Base-by-base conservation (phyloP, 768 basidiomycete genomes). In the Boletus reticuloceps region DNA sequence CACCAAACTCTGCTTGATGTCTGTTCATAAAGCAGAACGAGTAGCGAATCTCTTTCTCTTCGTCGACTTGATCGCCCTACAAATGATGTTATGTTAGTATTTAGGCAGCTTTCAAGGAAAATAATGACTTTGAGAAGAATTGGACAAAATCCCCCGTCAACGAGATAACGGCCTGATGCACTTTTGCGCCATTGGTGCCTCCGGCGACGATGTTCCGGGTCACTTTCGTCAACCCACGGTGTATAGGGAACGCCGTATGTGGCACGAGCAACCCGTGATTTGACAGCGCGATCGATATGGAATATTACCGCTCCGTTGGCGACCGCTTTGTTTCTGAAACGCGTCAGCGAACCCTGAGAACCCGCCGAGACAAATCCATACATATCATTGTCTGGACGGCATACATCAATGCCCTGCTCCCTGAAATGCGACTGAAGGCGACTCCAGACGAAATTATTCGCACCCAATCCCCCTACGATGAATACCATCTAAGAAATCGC, bases 341-440 rank as follows among this genome's bases (percentile, higher is more conserved):
- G 13, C 1, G 9, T 57, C 1, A 58, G 39, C 10, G n/a, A 8
- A 42, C 39, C 2, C 13, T 17, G n/a, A 0, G 11, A 17, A 5
- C 12, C 32, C 1, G 16, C 8, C 8, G 1, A 31, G 34, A 2
- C 3, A 48, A 13, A 13, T 4, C 27, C 56, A 14, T 25, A 58
- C 61, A 55, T 42, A 29, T 62, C 42, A 19, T 58, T 47, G 20
- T 51, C 56, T 0, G 55, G 52, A 20, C 60, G 53, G 34, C 31
- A 58, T 13, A 58, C 8, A 1, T 50, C 17, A 6, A 62, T 48
- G 10, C 50, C 41, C 13, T 16, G 38, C 2, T 0, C 11, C 32
- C 17, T 5, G 34, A 61, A 59, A 47, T 61, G 52, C 1, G 53
- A 52, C 37, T 41, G 41, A 16, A 62, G 44, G 6, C 37, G 53